phyloP scores from a whole-genome alignment of 306 rosid species.

The Sicyos edulis region DNA sequence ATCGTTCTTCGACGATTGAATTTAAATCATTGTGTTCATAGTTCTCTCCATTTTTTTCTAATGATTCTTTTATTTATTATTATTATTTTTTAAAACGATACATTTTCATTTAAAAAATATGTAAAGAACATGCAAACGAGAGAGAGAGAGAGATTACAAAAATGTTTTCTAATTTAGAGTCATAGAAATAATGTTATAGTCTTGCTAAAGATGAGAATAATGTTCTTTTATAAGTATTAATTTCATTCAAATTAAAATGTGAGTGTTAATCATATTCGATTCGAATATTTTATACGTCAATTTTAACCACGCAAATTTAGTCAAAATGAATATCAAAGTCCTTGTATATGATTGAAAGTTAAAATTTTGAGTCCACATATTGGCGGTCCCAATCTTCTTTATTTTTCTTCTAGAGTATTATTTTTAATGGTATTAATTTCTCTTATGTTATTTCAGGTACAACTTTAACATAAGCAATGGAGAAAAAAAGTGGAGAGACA shows the following conservation, averaged over 20 bases:
- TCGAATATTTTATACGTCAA: not conserved
- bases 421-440: not conserved
- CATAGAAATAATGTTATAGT: too few relatives aligned
- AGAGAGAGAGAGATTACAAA: too few relatives aligned
- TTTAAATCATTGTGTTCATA: not conserved
- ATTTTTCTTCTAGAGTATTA: not conserved
- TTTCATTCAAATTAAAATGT: too few relatives aligned
- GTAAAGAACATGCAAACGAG: too few relatives aligned
- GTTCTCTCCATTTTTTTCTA: not conserved
- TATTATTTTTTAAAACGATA: too few relatives aligned
- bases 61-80: too few relatives aligned
- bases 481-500: not conserved
- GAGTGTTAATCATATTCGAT: too few relatives aligned
- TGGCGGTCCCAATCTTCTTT: not conserved
- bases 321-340: not conserved
- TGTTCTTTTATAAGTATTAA: not conserved
- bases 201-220: too few relatives aligned
- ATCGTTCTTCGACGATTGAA: too few relatives aligned
- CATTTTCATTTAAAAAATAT: too few relatives aligned
- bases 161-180: too few relatives aligned
- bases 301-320: not conserved
- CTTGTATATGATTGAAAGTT: not conserved
- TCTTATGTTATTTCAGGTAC: conserved; percentile 1
- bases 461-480: not conserved
- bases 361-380: not conserved